Evolutionary conservation across 495 filamentous ascomycete species (phyloP).

Genomic region (Aspergillus homomorphus): DNA sequence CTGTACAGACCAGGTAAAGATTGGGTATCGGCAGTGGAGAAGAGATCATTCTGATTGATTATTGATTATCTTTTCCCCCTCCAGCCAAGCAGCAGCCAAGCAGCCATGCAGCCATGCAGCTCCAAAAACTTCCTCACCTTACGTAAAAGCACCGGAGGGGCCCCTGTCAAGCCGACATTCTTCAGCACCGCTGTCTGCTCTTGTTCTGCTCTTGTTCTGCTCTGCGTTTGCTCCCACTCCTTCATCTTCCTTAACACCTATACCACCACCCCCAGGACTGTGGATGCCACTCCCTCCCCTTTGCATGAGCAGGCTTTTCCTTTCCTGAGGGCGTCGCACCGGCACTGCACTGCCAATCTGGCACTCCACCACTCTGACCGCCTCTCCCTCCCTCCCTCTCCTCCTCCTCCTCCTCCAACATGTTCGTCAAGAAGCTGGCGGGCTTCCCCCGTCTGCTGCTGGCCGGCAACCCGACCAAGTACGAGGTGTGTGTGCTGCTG

Average conservation of each 20-base stretch:
- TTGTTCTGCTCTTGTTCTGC: neutral
- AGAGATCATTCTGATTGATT: neutral
- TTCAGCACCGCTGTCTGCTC: neutral
- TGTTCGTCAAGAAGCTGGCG: conserved; percentile 32
- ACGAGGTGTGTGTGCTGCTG: conserved; percentile 48
- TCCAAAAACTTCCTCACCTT: neutral
- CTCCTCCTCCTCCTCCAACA: conserved; percentile 22
- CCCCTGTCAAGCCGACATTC: neutral
- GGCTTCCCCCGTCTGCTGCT: conserved; percentile 43
- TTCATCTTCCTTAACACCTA: neutral
- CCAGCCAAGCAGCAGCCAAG: neutral
- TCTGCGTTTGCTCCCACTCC: neutral
- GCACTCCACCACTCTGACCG: neutral
- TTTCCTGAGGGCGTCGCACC: neutral
- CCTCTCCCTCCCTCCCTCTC: conserved; percentile 3
- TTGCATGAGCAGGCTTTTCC: neutral
- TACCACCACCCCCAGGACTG: neutral
- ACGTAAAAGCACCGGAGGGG: neutral
- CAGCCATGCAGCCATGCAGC: neutral
- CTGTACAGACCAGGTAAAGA: too few species aligned
- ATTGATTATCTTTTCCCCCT: neutral
- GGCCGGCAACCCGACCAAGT: conserved; percentile 35
- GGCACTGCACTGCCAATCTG: neutral
- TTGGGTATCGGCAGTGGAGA: too few species aligned
- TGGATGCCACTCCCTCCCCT: neutral